Percentiles rank a stretch among this genome's conserved stretches.
These are phyloP conservation scores for Cryphonectria japonica DNA, from an alignment of 2,329 filamentous ascomycete species.

Conservation along the genomic window DNA sequence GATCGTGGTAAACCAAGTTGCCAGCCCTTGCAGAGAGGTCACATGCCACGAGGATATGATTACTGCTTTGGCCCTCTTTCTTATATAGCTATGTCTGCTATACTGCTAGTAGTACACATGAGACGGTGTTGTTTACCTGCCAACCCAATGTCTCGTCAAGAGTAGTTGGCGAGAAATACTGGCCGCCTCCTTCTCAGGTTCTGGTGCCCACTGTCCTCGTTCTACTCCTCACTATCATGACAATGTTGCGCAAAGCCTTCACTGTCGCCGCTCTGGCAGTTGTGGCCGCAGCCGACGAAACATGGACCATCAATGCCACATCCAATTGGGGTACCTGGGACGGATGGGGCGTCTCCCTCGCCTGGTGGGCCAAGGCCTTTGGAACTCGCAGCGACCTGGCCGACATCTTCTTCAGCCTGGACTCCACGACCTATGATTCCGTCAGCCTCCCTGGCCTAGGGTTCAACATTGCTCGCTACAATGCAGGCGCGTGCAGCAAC, in stretches of 20 bases:
- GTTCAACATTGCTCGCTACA: constrained; percentile 49
- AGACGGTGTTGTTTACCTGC: background rate
- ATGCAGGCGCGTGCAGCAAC: constrained; percentile 45
- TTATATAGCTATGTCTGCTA: background rate
- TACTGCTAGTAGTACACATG: background rate
- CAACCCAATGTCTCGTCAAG: background rate
- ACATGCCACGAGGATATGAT: background rate
- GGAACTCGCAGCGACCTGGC: constrained; percentile 46
- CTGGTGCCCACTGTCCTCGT: background rate
- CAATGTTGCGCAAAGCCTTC: constrained; percentile 7
- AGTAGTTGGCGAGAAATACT: background rate
- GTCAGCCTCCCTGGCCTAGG: constrained; percentile 43
- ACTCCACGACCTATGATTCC: constrained; percentile 37
- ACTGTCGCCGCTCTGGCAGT: background rate
- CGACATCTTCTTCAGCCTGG: constrained; percentile 45
- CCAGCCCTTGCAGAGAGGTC: background rate
- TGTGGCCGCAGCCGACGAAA: constrained; percentile 34
- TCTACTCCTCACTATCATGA: background rate
- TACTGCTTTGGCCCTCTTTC: background rate
- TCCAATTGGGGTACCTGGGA: constrained; percentile 47
- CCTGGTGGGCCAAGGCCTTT: constrained; percentile 49
- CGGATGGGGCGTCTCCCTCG: constrained; percentile 48
- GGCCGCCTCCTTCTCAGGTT: too few relatives aligned
- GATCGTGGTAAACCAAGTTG: background rate
- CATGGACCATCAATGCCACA: constrained; percentile 38